These are phyloP conservation scores for Ascocoryne sarcoides DNA, from an alignment of 2,329 filamentous ascomycete species.

Conservation along the genomic window DNA sequence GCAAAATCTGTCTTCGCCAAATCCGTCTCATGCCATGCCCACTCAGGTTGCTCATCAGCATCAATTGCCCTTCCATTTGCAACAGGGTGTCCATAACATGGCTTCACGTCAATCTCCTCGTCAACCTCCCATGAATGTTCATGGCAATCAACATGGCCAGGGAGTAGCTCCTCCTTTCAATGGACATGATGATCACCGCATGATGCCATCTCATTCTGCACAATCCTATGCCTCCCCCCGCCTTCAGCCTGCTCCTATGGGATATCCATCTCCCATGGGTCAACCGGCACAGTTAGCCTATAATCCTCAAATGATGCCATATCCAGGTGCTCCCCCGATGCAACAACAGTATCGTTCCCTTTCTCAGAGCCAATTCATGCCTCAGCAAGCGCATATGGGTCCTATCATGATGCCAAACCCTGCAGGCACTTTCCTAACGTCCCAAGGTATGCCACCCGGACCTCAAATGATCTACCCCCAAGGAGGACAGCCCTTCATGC, in stretches of 20 bases:
- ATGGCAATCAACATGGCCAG: slow-evolving; percentile 62
- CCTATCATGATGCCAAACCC: slow-evolving; percentile 78
- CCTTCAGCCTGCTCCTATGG: slow-evolving; percentile 59
- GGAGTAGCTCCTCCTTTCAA: slow-evolving; percentile 58
- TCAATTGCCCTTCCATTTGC: slow-evolving; percentile 75
- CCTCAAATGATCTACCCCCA: slow-evolving; percentile 82
- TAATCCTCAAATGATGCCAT: slow-evolving; percentile 62
- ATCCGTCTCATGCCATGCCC: slow-evolving; percentile 58
- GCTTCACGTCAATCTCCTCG: slow-evolving; percentile 36
- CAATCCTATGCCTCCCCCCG: slow-evolving; percentile 83
- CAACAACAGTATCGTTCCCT: slow-evolving; percentile 57
- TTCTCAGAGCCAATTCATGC: slow-evolving; percentile 66
- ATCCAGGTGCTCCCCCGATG: slow-evolving; percentile 62
- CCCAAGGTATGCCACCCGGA: slow-evolving; percentile 60
- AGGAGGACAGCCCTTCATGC: slow-evolving; percentile 59
- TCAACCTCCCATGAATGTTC: slow-evolving; percentile 70
- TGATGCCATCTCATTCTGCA: slow-evolving; percentile 77
- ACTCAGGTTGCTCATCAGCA: slow-evolving; percentile 68
- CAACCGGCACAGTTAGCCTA: slow-evolving; percentile 63
- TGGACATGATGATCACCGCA: slow-evolving; percentile 70
- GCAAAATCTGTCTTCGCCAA: slow-evolving; percentile 56
- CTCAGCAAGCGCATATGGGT: slow-evolving; percentile 63
- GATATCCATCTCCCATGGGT: slow-evolving; percentile 63
- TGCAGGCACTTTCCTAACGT: slow-evolving; percentile 63
- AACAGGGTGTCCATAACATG: slow-evolving; percentile 61